Evolutionary conservation across 2,329 filamentous ascomycete genomes (phyloP), one percentile per base, ranked within the genome.

Genomic region (Blumeriella jaapii): DNA sequence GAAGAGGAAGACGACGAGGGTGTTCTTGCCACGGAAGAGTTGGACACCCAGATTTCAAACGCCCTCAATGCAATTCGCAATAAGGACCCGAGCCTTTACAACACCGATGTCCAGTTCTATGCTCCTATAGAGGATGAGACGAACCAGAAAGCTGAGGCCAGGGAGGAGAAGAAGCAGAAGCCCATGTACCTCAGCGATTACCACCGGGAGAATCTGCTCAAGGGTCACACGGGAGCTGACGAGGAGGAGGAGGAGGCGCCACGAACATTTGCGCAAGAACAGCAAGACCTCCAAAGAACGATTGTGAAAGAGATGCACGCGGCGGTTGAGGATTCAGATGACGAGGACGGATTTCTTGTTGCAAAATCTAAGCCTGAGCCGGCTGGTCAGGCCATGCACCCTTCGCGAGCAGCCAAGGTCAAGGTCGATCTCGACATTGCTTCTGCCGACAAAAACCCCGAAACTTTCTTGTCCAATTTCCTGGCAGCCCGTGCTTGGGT

Each of bases 391-490:
- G 67, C 69, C 24, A 55, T 77, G 5, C 73, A 78, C 51, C 71
- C 72, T 3, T 72, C 71, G 4, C 63, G 74, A 43, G 62, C 58
- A 12, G 54, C 65, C 27, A 58, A 65, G 38, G 59, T 69, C 38
- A 67, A 68, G 45, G 57, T 68, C 31, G 67, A 83, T 36, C 51
- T 71, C 9, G 80, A 91, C 49, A 64, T 94, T 27, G 67, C 74
- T 30, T 71, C 73, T 39, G 86, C 91, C 23, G 82, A 94, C 52
- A 82, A 84, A 57, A 78, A 98, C 55, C 91, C 89, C 0, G 89
- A 96, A 54, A 80, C 73, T 1, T 98, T 85, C 57, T 64, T 98
- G n/a, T 89, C 84, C 36, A 94, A 95, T 58, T 98, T 94, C 62
- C 74, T 98, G 71, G 73, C 81, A n/a, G 72, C 87, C 6, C 77